Conservation (phyloP, 78 protist species). For the Chrysochromulina parva region DNA sequence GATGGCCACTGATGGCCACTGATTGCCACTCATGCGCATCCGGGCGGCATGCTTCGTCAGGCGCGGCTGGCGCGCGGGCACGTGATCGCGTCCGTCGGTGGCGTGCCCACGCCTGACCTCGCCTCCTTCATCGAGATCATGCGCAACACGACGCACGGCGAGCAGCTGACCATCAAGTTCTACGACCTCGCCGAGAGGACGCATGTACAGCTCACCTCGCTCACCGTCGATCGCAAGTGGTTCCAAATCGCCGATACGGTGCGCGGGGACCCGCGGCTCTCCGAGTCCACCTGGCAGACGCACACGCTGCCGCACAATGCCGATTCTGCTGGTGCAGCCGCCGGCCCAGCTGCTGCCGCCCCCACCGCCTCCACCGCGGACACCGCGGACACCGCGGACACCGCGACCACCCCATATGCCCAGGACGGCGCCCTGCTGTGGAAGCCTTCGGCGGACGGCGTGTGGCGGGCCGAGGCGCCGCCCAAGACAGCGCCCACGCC, state of each 20-base stretch:
- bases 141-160: background rate
- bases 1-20: no score
- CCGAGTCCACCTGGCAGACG: background rate
- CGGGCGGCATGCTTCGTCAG: background rate
- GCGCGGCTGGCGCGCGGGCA: background rate
- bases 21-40: no score
- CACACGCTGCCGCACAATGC: background rate
- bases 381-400: background rate
- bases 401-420: background rate
- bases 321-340: background rate
- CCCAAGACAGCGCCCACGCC: no score
- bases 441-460: no score
- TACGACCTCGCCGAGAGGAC: constrained; percentile 18
- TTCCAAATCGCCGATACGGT: background rate
- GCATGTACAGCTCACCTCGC: background rate
- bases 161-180: constrained; percentile 7
- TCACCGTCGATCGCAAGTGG: constrained; percentile 25
- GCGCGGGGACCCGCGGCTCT: background rate
- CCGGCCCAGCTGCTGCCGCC: background rate
- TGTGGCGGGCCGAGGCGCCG: no score
- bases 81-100: background rate
- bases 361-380: background rate
- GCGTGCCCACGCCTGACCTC: constrained; percentile 24
- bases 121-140: background rate
- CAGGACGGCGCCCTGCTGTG: no score